Evolutionary conservation across 306 rosid genomes (phyloP), one percentile per base, ranked within the genome.

Genomic region (Dalbergia oliveri): DNA sequence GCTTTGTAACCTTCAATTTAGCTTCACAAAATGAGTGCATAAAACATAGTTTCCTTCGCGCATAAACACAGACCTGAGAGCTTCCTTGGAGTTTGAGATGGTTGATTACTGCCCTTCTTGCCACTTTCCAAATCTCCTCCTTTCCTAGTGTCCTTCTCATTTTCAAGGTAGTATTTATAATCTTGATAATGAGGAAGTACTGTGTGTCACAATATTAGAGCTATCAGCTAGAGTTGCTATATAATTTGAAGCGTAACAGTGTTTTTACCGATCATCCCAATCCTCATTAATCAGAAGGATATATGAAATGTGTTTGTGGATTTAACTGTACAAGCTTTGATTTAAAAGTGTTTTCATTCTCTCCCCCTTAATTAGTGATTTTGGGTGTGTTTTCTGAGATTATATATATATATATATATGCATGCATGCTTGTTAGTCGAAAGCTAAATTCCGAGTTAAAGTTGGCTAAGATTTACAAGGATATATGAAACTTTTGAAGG

Each of bases 161-260:
- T 41, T 41, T 56, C 64, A 67, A 51, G 13, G 57, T 69, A 75
- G 69, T 69, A 75, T 53, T 66, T 45, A 12, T 73, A 9, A 53
- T 84, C 84, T 69, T 63, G 54, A 75, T 49, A 75, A 5, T 45
- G 37, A 44, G 87, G 87, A 69, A 84, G 82, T 71, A 84, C 87
- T 84, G 78, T 19, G 41, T 35, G 31, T 35, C 44, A 54, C 11
- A 4, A 59, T 35, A 44, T 45, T 51, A 1, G 39, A 61, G n/a
- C 54, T 19, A 33, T 76, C 31, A 62, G 39, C 43, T 21, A 14
- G 19, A 47, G 33, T 33, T 16, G 68, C 47, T 63, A 72, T 53
- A 26, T 12, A 62, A 57, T 50, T 45, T 41, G 21, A 67, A 15
- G 13, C 9, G n/a, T 69, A 47, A 69, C 19, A 45, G 18, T 37